Evolutionary conservation across 352 stramenopile species (phyloP), one percentile per base, ranked within the genome.

Genomic region (Pythium graminicola): DNA sequence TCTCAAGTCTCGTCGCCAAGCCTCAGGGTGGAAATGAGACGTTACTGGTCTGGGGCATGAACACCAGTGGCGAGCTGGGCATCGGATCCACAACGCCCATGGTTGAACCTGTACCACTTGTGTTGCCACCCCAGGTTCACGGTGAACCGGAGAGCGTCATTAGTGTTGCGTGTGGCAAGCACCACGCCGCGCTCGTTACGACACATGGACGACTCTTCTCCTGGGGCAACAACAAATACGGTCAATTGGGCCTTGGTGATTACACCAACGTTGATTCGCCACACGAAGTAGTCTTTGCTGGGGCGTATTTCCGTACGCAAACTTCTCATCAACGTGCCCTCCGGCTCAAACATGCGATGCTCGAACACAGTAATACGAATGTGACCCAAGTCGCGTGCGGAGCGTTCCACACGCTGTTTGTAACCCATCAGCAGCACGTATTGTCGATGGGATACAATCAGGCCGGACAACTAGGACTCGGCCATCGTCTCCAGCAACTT

Each of bases 381-480:
- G 78, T 88, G 22, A 89, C 76, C 0, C 76, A 83, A 16, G 74
- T 81, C 1, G 76, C 73, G 1, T 89, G 78, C 49, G 78, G 81
- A 24, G 70, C 77, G 10, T 77, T 65, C 26, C 80, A 91, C 53
- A 88, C 77, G 48, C 69, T 88, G 14, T 81, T 88, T 33, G 73
- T 89, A 20, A 86, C 72, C n/a, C 70, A 89, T 36, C 74, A 86
- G 49, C 77, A 89, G 45, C 76, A 83, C 36, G 63, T 91, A n/a
- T 55, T 86, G 6, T 63, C 72, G 5, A 87, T 91, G 75, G 80
- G 80, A 1, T 85, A 88, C 64, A 91, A 91, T 53, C 77, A 91
- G 52, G 80, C 77, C 0, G 80, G 80, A 0, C 80, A 91, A 39
- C 62, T 91, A 3, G 80, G 80, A 0, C 42, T 89, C 31, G 76